Evolutionary conservation across 2,329 filamentous ascomycete genomes (phyloP).

Genomic region (Venturia pyrina): DNA sequence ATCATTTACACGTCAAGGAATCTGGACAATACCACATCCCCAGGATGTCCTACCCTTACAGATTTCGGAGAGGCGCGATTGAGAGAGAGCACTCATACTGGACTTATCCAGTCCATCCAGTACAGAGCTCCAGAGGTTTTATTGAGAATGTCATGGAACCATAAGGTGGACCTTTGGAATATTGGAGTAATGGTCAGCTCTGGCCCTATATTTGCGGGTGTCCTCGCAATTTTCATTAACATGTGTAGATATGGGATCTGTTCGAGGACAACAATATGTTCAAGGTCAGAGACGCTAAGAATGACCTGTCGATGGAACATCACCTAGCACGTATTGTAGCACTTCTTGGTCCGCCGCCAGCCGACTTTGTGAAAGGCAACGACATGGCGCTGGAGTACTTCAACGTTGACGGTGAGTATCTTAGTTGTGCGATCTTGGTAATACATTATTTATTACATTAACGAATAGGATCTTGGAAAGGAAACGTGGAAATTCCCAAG

Average conservation of each 20-base stretch:
- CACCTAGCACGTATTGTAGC: slow-evolving; percentile 6
- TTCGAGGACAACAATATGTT: slow-evolving; percentile 19
- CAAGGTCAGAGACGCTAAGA: slow-evolving; percentile 13
- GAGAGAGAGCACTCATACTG: slow-evolving; percentile 11
- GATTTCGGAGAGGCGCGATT: slow-evolving; percentile 21
- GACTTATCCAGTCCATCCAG: slow-evolving; percentile 18
- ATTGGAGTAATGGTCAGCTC: slow-evolving; percentile 17
- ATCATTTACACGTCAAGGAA: slow-evolving; percentile 20
- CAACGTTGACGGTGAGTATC: too few relatives aligned
- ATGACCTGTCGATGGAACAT: neutral
- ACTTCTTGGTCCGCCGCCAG: slow-evolving; percentile 4
- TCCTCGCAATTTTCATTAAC: neutral
- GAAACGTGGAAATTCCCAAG: slow-evolving; percentile 10
- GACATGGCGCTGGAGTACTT: too few relatives aligned
- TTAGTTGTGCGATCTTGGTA: too few relatives aligned
- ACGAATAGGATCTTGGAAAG: slow-evolving; percentile 1
- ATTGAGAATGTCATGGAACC: slow-evolving; percentile 18
- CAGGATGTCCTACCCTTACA: slow-evolving; percentile 20
- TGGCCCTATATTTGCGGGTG: too few relatives aligned
- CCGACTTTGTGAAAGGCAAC: neutral
- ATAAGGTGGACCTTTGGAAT: slow-evolving; percentile 22
- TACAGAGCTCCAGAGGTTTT: slow-evolving; percentile 20
- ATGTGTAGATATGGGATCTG: slow-evolving; percentile 18
- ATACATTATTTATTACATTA: too few relatives aligned
- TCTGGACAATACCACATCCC: slow-evolving; percentile 17